Evolutionary conservation across 345 rosid species (phyloP), one percentile per base, ranked within the genome.

Genomic region (Brassica nigra): DNA sequence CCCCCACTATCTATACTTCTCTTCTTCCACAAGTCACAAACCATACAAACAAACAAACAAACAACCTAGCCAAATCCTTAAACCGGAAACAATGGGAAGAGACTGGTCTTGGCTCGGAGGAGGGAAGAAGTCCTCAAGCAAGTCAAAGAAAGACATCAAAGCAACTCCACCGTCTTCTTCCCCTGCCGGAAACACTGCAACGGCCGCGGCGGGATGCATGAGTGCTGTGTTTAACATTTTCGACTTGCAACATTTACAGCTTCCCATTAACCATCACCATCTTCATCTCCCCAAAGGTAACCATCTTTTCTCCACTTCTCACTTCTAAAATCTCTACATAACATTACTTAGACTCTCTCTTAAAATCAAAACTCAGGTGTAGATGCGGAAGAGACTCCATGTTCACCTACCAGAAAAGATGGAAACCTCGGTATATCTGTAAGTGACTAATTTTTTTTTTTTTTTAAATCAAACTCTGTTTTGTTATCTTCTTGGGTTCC

Each of bases 181-280:
- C 9, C 68, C 58, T 27, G 33, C 70, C 74, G 78, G 71, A 0
- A 37, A 61, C 37, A 47, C 68, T 3, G 8, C 81, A 33, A 57
- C 83, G 28, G 62, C 18, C 18, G 18, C 85, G 47, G 72, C 89
- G 16, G 94, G 99, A 58, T 95, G 99, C 89, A 90, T 92, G 85
- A 86, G 87, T 78, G 83, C 92, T 54, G 88, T 92, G 3, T 87
- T 92, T 42, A 92, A 90, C 77, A 68, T 92, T 34, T 95, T 92
- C 71, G 94, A 91, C 80, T 87, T 90, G 29, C 90, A 90, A 54
- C 92, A 84, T 73, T 83, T 89, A 42, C 93, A 87, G 62, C 78
- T 86, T 66, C 86, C 91, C 33, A 73, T 83, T 42, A 62, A 79
- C 81, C 87, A 82, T 15, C 87, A 81, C 27, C 81, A 39, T 39